A percentile compares a stretch with the other conserved stretches of the same genome.
Evolutionary conservation across 2,329 filamentous ascomycete genomes (phyloP).

Genomic region (Calonectria leucothoes): DNA sequence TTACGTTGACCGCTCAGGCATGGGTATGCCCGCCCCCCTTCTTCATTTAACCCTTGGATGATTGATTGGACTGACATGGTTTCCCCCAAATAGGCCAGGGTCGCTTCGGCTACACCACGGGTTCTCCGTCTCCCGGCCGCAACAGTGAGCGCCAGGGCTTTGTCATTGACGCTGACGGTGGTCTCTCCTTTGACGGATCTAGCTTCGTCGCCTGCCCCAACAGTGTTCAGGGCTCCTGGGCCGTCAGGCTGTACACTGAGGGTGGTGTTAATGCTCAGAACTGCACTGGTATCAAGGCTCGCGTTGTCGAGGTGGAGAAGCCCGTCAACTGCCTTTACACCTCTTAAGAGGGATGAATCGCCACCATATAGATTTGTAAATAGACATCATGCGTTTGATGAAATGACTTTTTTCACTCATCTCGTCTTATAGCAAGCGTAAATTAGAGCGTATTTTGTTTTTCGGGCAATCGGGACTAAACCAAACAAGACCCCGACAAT

Average conservation of each 20-base stretch:
- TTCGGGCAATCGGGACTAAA: too few species aligned
- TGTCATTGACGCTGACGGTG: constrained; percentile 51
- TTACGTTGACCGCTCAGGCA: constrained; percentile 68
- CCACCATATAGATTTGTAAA: not conserved
- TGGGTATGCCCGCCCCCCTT: constrained; percentile 61
- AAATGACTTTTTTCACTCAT: too few species aligned
- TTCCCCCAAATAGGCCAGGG: constrained; percentile 57
- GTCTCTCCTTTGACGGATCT: constrained; percentile 58
- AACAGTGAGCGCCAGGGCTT: constrained; percentile 61
- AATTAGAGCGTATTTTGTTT: too few species aligned
- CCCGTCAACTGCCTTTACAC: constrained; percentile 53
- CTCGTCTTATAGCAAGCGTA: too few species aligned
- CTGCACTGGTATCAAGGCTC: constrained; percentile 52
- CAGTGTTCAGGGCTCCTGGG: constrained; percentile 54
- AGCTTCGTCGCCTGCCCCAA: constrained; percentile 65
- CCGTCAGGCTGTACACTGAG: constrained; percentile 49
- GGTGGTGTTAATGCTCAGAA: constrained; percentile 44
- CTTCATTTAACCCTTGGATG: not conserved
- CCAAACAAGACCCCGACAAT: too few species aligned
- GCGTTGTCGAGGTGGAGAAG: constrained; percentile 38
- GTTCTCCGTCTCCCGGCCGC: constrained; percentile 49
- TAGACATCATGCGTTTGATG: too few species aligned
- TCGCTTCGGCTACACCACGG: constrained; percentile 63
- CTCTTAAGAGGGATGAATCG: not conserved
- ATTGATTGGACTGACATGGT: not conserved